These are phyloP conservation scores for Serendipita indica DNA, from an alignment of 768 basidiomycete genomes.

Conservation along the genomic window DNA sequence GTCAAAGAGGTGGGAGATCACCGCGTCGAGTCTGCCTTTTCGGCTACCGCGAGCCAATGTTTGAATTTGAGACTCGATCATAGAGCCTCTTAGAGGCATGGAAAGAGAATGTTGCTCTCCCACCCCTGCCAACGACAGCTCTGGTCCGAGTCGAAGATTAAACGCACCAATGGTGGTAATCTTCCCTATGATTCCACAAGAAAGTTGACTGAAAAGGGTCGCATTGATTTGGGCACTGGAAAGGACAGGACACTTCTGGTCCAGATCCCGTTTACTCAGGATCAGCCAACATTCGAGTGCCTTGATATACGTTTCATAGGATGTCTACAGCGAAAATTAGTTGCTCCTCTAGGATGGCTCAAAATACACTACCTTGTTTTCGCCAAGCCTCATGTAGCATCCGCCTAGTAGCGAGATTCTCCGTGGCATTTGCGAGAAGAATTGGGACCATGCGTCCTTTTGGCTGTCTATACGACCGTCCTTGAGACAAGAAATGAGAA, in stretches of 20 bases:
- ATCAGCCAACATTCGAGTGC: too few species aligned
- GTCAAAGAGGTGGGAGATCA: neutral
- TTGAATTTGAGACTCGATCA: neutral
- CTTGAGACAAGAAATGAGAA: constrained; percentile 11
- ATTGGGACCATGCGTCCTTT: constrained; percentile 36
- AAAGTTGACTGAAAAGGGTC: constrained; percentile 39
- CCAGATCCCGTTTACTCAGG: too few species aligned
- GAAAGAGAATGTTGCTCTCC: neutral
- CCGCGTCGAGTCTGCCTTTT: neutral
- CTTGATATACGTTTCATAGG: too few species aligned
- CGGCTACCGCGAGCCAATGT: neutral
- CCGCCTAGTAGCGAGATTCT: constrained; percentile 73
- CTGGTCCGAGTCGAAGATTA: constrained; percentile 42
- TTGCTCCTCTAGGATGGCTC: too few species aligned
- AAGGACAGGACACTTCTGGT: too few species aligned
- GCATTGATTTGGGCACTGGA: too few species aligned
- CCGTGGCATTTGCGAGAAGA: constrained; percentile 50
- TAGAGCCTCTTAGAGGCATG: neutral
- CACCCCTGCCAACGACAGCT: constrained; percentile 31
- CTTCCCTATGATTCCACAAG: constrained; percentile 44
- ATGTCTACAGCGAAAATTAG: too few species aligned
- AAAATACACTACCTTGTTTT: too few species aligned
- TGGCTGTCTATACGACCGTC: constrained; percentile 19
- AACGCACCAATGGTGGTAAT: constrained; percentile 51
- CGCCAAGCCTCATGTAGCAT: constrained; percentile 62